Conservation (phyloP, 768 basidiomycete genomes). For the Kwoniella pini region DNA sequence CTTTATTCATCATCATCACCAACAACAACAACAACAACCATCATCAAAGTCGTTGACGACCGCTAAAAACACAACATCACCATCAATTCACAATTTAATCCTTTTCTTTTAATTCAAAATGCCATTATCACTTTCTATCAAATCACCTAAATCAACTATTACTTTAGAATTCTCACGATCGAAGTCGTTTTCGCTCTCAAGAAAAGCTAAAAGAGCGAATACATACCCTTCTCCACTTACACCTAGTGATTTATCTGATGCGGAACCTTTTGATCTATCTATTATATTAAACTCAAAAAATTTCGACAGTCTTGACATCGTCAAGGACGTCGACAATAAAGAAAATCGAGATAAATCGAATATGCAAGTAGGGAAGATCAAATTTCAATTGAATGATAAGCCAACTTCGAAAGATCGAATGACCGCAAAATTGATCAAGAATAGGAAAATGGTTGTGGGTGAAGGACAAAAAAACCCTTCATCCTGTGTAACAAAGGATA, state of each 20-base stretch:
- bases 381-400: conserved; percentile 1
- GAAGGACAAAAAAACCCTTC: background rate
- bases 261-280: background rate
- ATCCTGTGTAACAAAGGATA: too few relatives aligned
- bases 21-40: too few relatives aligned
- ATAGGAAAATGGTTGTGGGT: background rate
- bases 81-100: too few relatives aligned
- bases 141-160: background rate
- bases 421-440: conserved; percentile 7
- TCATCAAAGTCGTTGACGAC: too few relatives aligned
- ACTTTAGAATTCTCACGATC: too few relatives aligned
- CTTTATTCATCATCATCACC: too few relatives aligned
- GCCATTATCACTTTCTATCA: background rate
- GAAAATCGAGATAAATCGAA: background rate
- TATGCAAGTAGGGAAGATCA: background rate
- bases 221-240: background rate
- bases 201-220: background rate
- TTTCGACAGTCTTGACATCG: background rate
- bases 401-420: background rate
- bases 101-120: too few relatives aligned
- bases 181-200: background rate
- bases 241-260: background rate
- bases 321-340: background rate
- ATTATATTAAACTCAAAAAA: background rate
- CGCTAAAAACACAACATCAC: too few relatives aligned